Percentiles rank a stretch among this genome's conserved stretches.
phyloP scores from a whole-genome alignment of 768 basidiomycete species.

The Leccinum ochraceum region DNA sequence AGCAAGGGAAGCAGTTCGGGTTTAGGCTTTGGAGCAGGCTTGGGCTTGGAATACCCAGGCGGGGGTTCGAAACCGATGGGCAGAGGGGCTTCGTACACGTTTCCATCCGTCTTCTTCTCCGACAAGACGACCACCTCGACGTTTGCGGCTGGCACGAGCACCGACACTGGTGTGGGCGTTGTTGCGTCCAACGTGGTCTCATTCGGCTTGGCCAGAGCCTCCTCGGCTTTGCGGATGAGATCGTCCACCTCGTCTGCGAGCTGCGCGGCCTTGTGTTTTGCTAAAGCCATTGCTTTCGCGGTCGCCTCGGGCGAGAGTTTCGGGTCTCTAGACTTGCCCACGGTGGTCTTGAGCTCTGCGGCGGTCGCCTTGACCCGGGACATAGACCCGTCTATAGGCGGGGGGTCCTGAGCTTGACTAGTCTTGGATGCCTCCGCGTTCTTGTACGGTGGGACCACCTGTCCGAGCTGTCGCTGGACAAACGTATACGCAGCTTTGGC shows the following conservation, averaged over 20 bases:
- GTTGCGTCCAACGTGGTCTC: constrained; percentile 29
- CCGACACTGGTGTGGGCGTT: constrained; percentile 6
- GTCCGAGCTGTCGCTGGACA: constrained; percentile 44
- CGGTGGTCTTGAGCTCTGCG: constrained; percentile 49
- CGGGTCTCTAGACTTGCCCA: constrained; percentile 38
- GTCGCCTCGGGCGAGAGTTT: constrained; percentile 26
- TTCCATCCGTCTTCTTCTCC: constrained; percentile 28
- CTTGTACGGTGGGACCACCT: constrained; percentile 36
- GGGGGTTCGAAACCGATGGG: constrained; percentile 96
- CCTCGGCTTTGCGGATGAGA: constrained; percentile 72
- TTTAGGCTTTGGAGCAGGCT: constrained; percentile 44
- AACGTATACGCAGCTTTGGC: constrained; percentile 51
- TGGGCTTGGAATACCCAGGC: constrained; percentile 76
- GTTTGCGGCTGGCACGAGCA: constrained; percentile 13
- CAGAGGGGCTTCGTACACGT: constrained; percentile 63
- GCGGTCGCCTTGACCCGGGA: constrained; percentile 44
- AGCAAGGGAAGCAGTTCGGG: constrained; percentile 65
- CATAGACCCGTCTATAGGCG: constrained; percentile 45
- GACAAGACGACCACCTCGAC: constrained; percentile 29
- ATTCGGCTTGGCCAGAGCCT: constrained; percentile 53
- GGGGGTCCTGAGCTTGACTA: constrained; percentile 26
- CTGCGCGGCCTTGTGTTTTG: constrained; percentile 46
- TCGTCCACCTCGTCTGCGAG: constrained; percentile 66
- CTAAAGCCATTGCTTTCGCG: constrained; percentile 43
- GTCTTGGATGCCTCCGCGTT: constrained; percentile 18